Evolutionary conservation across 805 yeast species (phyloP).

Genomic region (Hanseniaspora meyeri): DNA sequence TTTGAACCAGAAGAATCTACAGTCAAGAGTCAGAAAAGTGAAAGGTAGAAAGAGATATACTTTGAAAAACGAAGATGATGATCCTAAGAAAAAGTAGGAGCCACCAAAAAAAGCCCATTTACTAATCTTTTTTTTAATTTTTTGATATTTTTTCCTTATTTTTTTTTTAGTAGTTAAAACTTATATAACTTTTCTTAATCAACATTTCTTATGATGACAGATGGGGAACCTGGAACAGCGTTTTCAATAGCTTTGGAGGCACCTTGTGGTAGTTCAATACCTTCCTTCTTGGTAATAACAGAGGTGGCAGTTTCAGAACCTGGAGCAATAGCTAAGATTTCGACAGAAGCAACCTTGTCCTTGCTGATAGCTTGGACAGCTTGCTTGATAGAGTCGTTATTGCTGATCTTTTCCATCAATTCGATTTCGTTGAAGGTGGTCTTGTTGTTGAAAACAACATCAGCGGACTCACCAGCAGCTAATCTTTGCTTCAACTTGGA

Average conservation of each 20-base stretch:
- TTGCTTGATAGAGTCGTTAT: constrained; percentile 42
- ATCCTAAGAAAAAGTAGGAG: background rate
- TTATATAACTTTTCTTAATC: constrained; percentile 19
- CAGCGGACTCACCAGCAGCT: constrained; percentile 47
- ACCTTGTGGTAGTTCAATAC: constrained; percentile 38
- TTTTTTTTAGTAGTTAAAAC: background rate
- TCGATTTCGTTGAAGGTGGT: constrained; percentile 59
- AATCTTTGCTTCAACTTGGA: constrained; percentile 74
- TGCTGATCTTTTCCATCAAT: constrained; percentile 16
- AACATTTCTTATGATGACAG: constrained; percentile 60
- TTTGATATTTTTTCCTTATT: background rate
- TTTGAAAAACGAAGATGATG: background rate
- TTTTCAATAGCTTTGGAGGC: constrained; percentile 60
- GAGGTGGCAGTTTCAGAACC: constrained; percentile 56
- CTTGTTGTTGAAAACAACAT: constrained; percentile 78
- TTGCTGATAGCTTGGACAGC: constrained; percentile 46
- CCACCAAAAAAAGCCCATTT: background rate
- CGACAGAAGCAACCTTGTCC: constrained; percentile 46
- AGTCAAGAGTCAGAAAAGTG: background rate
- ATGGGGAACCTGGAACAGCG: constrained; percentile 91
- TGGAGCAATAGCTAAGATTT: constrained; percentile 49
- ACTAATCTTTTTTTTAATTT: background rate
- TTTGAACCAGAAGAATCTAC: background rate
- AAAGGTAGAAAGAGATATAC: constrained; percentile 7
- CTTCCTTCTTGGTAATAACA: constrained; percentile 54